Evolutionary conservation across 306 rosid species (phyloP).

Genomic region (Cercis canadensis): DNA sequence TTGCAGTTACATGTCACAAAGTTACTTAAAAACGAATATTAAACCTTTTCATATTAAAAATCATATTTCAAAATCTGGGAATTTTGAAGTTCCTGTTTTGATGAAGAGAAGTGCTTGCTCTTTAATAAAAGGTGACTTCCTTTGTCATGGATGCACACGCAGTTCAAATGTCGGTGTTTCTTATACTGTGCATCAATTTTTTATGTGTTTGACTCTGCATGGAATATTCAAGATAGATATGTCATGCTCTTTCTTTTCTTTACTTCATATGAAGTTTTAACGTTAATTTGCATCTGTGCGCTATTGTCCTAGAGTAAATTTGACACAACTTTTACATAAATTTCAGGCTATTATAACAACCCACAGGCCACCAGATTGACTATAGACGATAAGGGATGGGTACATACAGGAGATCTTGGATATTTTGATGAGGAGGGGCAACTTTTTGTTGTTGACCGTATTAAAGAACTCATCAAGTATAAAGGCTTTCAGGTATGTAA

Average conservation of each 20-base stretch:
- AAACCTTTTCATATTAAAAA: too few relatives aligned
- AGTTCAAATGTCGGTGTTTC: too few relatives aligned
- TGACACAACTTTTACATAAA: not conserved
- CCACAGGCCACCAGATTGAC: constrained; percentile 79
- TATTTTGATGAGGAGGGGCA: constrained; percentile 79
- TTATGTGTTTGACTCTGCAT: too few relatives aligned
- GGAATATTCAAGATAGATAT: not conserved
- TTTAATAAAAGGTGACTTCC: too few relatives aligned
- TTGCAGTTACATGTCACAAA: too few relatives aligned
- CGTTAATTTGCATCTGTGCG: not conserved
- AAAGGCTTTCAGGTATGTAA: constrained; percentile 86
- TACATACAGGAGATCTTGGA: constrained; percentile 98
- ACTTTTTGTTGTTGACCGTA: constrained; percentile 87
- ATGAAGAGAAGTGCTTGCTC: too few relatives aligned
- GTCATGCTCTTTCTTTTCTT: not conserved
- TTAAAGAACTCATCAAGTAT: constrained; percentile 93
- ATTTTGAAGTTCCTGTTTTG: too few relatives aligned
- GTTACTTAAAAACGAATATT: too few relatives aligned
- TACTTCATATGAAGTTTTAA: constrained; percentile 29
- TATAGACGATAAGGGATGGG: constrained; percentile 77
- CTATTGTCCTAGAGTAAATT: not conserved
- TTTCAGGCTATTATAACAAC: constrained; percentile 84
- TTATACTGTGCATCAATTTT: too few relatives aligned
- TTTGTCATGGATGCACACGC: too few relatives aligned
- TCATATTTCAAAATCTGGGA: too few relatives aligned